phyloP scores from a whole-genome alignment of 495 filamentous ascomycete genomes.

The Aspergillus incahuasiensis region DNA sequence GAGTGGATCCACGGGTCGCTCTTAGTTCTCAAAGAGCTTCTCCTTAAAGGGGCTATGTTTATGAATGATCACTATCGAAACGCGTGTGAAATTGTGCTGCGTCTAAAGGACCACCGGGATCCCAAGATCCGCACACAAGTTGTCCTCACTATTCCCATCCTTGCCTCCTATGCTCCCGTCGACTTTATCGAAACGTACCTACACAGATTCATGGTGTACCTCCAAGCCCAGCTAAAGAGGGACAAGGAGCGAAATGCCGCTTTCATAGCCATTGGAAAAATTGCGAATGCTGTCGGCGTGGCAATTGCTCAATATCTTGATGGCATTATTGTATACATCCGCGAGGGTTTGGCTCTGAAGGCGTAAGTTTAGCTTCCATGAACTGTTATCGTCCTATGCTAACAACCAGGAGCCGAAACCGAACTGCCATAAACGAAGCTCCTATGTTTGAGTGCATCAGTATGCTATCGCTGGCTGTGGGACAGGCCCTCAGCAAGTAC shows the following conservation, averaged over 20 bases:
- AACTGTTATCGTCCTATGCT: slow-evolving; percentile 9
- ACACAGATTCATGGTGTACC: slow-evolving; percentile 93
- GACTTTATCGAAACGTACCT: slow-evolving; percentile 81
- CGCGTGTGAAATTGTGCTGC: slow-evolving; percentile 84
- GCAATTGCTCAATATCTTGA: slow-evolving; percentile 94
- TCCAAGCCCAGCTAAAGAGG: slow-evolving; percentile 92
- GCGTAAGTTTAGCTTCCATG: slow-evolving; percentile 42
- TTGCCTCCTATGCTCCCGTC: slow-evolving; percentile 86
- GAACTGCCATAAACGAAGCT: slow-evolving; percentile 63
- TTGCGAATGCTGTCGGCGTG: slow-evolving; percentile 91
- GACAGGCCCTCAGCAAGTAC: slow-evolving; percentile 94
- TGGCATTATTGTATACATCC: slow-evolving; percentile 83
- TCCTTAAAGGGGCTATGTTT: slow-evolving; percentile 94
- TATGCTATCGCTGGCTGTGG: slow-evolving; percentile 89
- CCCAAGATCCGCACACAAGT: slow-evolving; percentile 80
- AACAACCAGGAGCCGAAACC: slow-evolving; percentile 55
- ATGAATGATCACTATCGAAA: slow-evolving; percentile 88
- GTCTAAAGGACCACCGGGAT: slow-evolving; percentile 88
- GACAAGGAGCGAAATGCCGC: slow-evolving; percentile 89
- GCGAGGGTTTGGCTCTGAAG: slow-evolving; percentile 83
- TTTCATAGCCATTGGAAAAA: slow-evolving; percentile 90
- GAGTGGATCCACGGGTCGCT: slow-evolving; percentile 90
- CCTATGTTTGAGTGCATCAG: slow-evolving; percentile 98
- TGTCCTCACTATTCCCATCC: slow-evolving; percentile 79
- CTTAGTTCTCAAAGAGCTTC: slow-evolving; percentile 82